Evolutionary conservation across 345 rosid species (phyloP).

Genomic region (Balakata baccata): DNA sequence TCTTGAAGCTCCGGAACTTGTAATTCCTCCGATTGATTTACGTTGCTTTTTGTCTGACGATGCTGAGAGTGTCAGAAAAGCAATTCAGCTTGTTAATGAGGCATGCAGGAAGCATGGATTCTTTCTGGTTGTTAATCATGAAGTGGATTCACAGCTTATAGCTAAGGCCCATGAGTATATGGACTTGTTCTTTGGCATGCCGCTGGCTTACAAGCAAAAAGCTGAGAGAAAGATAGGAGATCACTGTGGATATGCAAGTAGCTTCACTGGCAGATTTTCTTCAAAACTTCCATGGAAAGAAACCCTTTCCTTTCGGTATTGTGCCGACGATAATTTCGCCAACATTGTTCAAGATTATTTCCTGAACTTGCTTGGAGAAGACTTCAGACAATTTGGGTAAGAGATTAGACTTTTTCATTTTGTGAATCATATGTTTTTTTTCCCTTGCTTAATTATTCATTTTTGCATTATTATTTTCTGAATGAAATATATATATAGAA

Average conservation of each 20-base stretch:
- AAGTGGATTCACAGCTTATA: conserved; percentile 58
- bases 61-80: conserved; percentile 37
- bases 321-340: conserved; percentile 36
- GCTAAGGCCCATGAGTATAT: conserved; percentile 60
- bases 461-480: conserved; percentile 5
- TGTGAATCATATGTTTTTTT: not conserved
- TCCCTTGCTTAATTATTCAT: not conserved
- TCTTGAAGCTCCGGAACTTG: conserved; percentile 47
- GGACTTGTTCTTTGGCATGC: conserved; percentile 72
- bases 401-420: not conserved
- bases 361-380: conserved; percentile 58
- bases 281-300: conserved; percentile 98
- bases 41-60: conserved; percentile 50
- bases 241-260: conserved; percentile 83
- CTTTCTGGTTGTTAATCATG: conserved; percentile 81
- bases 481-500: conserved; percentile 36
- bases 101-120: conserved; percentile 84
- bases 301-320: conserved; percentile 73
- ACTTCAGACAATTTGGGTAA: conserved; percentile 70
- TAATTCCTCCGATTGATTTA: conserved; percentile 70
- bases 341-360: conserved; percentile 63
- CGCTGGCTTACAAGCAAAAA: conserved; percentile 60
- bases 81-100: conserved; percentile 50
- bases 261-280: conserved; percentile 90
- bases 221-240: conserved; percentile 67